Percentiles rank a stretch among this genome's conserved stretches.
Conservation (phyloP, 1,139 yeast genomes). For the Kluyveromyces marxianus region DNA sequence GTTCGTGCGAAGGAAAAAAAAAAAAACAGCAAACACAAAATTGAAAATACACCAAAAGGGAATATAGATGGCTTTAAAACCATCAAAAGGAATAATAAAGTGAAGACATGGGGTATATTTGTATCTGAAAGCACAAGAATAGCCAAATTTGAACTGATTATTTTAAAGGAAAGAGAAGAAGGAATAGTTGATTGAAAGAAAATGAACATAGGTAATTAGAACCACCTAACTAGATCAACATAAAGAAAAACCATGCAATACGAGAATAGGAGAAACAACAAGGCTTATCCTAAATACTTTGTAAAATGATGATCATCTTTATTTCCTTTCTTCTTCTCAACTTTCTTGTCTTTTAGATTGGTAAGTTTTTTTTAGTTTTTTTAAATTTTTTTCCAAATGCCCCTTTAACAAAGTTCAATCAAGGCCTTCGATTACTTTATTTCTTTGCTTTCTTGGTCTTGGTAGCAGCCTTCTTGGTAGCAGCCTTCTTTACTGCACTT, state of each 20-base stretch:
- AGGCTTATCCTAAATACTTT: too few species aligned
- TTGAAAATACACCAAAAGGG: too few species aligned
- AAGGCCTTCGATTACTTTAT: too few species aligned
- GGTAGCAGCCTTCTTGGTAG: constrained; percentile 7
- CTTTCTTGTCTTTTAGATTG: too few species aligned
- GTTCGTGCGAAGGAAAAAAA: too few species aligned
- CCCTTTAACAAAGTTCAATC: too few species aligned
- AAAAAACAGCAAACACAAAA: too few species aligned
- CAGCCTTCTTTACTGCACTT: constrained; percentile 11
- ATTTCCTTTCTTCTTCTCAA: too few species aligned
- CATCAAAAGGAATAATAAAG: not conserved
- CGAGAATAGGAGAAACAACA: not conserved
- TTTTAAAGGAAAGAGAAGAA: not conserved
- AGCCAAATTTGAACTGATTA: not conserved
- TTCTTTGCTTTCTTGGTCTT: constrained; percentile 5
- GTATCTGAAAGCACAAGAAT: not conserved
- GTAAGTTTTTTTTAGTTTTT: too few species aligned
- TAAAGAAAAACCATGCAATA: not conserved
- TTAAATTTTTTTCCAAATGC: too few species aligned
- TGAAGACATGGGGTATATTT: not conserved
- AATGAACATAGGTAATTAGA: not conserved
- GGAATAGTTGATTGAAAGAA: not conserved
- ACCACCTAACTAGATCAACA: not conserved
- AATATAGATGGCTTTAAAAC: too few species aligned
- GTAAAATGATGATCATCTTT: too few species aligned